These are phyloP conservation scores for Umbelopsis vinacea DNA, from an alignment of 192 early-diverging fungal species.

Conservation along the genomic window DNA sequence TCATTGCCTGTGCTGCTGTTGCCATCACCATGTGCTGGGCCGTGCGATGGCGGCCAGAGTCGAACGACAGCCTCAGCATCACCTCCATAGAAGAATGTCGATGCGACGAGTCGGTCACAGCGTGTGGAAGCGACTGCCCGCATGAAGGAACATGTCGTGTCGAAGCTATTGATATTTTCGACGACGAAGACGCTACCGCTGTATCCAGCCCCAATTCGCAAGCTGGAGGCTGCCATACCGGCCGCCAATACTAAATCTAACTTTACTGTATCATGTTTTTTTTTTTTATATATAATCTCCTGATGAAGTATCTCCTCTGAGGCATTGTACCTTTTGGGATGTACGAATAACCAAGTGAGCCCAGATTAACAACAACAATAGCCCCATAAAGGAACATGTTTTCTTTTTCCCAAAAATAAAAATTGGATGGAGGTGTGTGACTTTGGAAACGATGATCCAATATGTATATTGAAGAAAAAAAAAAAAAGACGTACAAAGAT, in stretches of 20 bases:
- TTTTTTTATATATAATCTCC: background rate
- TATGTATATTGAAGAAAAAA: background rate
- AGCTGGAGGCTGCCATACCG: background rate
- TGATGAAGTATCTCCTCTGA: background rate
- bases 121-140: constrained; percentile 2
- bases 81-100: constrained; percentile 1
- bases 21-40: constrained; percentile 48
- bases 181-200: background rate
- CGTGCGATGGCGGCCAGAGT: constrained; percentile 42
- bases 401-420: no score
- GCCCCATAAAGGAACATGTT: no score
- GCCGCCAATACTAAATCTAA: constrained; percentile 10
- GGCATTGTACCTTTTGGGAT: background rate
- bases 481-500: background rate
- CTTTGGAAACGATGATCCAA: background rate
- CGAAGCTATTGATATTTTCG: constrained; percentile 1
- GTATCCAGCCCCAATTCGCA: background rate
- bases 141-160: background rate
- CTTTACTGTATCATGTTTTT: background rate
- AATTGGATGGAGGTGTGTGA: no score
- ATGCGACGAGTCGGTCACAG: background rate
- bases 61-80: constrained; percentile 27
- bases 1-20: constrained; percentile 49
- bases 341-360: no score
- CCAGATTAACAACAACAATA: no score